Conservation (phyloP, 768 basidiomycete genomes). For the Suillus variegatus region DNA sequence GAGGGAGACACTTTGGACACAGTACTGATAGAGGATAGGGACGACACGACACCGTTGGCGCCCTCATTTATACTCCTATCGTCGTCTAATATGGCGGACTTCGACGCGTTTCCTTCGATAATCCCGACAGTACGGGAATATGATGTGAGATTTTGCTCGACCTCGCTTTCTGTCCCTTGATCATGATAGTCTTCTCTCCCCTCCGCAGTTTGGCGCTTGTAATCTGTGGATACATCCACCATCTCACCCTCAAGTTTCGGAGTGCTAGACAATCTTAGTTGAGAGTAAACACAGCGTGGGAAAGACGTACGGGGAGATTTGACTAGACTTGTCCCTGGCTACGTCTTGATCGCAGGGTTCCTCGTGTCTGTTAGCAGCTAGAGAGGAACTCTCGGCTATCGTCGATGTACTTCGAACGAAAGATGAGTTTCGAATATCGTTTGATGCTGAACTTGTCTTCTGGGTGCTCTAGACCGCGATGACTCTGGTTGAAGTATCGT, state of each 20-base stretch:
- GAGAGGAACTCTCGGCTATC: not conserved
- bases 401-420: not conserved
- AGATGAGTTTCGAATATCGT: not conserved
- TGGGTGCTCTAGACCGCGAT: too few relatives aligned
- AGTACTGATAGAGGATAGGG: not conserved
- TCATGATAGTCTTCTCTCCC: not conserved
- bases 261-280: not conserved
- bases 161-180: not conserved
- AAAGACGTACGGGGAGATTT: not conserved
- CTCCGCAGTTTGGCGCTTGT: not conserved
- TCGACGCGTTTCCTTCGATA: not conserved
- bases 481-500: not conserved
- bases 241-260: not conserved
- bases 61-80: not conserved
- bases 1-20: not conserved
- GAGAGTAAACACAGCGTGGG: not conserved
- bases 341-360: not conserved
- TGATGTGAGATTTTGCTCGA: not conserved
- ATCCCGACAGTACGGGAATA: not conserved
- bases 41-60: not conserved
- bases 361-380: not conserved
- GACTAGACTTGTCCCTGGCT: not conserved
- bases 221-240: not conserved
- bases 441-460: not conserved
- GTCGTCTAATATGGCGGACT: not conserved